Percentiles rank a stretch among this genome's conserved stretches.
Conservation (phyloP, 148 eudicot genomes). For the Rhododendron mucronatum region DNA sequence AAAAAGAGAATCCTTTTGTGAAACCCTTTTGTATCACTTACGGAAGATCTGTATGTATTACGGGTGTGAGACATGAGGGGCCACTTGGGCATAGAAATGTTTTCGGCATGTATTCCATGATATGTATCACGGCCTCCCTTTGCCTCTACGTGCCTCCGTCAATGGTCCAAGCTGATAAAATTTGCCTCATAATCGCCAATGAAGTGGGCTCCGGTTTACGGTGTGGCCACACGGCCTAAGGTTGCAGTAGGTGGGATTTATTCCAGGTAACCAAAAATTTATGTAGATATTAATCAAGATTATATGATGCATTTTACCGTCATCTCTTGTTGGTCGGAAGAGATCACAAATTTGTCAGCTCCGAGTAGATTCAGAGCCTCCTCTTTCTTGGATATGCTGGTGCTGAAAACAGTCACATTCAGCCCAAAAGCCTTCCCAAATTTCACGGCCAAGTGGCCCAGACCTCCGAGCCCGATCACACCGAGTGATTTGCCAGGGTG, state of each 20-base stretch:
- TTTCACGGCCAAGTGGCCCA: slow-evolving; percentile 78
- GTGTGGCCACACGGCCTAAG: too few relatives aligned
- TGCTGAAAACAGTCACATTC: slow-evolving; percentile 74
- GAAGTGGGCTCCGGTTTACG: too few relatives aligned
- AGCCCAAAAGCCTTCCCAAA: slow-evolving; percentile 87
- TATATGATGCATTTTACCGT: slow-evolving; percentile 22
- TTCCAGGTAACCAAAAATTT: too few relatives aligned
- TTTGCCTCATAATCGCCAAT: background rate
- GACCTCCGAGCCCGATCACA: slow-evolving; percentile 78
- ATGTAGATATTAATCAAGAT: background rate
- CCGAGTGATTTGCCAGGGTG: slow-evolving; percentile 79
- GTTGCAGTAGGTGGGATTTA: too few relatives aligned
- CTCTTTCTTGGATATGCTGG: slow-evolving; percentile 58
- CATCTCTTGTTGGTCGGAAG: slow-evolving; percentile 57
- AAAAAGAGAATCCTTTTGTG: too few relatives aligned
- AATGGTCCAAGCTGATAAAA: background rate
- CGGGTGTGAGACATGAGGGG: too few relatives aligned
- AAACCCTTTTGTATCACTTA: too few relatives aligned
- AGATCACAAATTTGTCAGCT: slow-evolving; percentile 63
- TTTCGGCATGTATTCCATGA: too few relatives aligned
- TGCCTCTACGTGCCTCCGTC: too few relatives aligned
- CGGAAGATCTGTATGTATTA: too few relatives aligned
- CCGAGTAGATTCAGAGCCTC: slow-evolving; percentile 54
- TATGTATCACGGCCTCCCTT: too few relatives aligned
- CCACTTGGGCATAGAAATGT: too few relatives aligned